Percentiles rank a stretch among this genome's conserved stretches.
These are phyloP conservation scores for Oryza officinalis DNA, from an alignment of 176 grass and related monocot genomes.

Conservation along the genomic window DNA sequence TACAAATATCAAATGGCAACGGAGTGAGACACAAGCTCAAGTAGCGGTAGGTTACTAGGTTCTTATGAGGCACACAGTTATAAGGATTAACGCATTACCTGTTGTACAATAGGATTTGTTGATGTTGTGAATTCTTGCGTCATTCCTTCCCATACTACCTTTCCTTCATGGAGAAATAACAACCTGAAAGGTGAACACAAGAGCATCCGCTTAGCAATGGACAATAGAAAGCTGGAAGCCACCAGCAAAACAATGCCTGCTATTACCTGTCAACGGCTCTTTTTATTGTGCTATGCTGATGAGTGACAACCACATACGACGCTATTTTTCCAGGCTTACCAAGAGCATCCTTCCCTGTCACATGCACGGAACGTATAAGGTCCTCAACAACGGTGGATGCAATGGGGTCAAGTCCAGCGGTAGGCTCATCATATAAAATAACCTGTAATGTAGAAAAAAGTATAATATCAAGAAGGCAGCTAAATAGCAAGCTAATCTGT, in stretches of 20 bases:
- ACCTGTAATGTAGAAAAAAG: conserved; percentile 48
- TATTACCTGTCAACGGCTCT: conserved; percentile 91
- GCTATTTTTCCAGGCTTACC: conserved; percentile 79
- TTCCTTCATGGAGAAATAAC: conserved; percentile 87
- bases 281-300: conserved; percentile 98
- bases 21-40: conserved; percentile 5
- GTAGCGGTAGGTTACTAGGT: background rate
- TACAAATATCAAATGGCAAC: conserved; percentile 40
- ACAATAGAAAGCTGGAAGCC: background rate
- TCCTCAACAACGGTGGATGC: conserved; percentile 98
- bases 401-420: conserved; percentile 95
- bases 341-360: conserved; percentile 60
- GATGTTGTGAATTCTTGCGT: conserved; percentile 77
- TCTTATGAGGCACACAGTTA: background rate
- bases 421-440: conserved; percentile 93
- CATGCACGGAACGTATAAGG: conserved; percentile 88
- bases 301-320: conserved; percentile 89
- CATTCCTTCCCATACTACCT: conserved; percentile 98
- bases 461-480: background rate
- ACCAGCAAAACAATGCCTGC: background rate
- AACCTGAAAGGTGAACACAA: conserved; percentile 56
- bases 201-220: background rate
- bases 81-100: conserved; percentile 43
- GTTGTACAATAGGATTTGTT: conserved; percentile 81
- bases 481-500: conserved; percentile 5